These are phyloP conservation scores for Neonectria punicea DNA, from an alignment of 2,329 filamentous ascomycete genomes.

Conservation along the genomic window DNA sequence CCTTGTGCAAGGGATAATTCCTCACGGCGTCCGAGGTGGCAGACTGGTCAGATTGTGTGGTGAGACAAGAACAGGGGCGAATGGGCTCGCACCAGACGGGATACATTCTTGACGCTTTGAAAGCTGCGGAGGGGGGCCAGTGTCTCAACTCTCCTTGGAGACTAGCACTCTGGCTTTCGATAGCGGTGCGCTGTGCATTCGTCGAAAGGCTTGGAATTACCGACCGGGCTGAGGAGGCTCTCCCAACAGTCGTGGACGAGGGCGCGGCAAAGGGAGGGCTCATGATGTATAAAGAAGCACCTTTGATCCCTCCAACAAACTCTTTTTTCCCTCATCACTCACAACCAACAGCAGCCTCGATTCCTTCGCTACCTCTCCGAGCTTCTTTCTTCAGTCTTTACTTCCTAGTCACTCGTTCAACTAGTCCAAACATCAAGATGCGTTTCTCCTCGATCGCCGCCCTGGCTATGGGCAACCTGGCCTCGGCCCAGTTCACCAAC, in stretches of 20 bases:
- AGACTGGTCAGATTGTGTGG: constrained; percentile 14
- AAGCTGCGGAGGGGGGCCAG: constrained; percentile 24
- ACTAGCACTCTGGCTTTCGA: constrained; percentile 12
- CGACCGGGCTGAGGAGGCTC: constrained; percentile 5
- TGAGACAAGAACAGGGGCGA: constrained; percentile 41
- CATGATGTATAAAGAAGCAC: constrained; percentile 45
- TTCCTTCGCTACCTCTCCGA: constrained; percentile 44
- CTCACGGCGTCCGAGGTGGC: constrained; percentile 8
- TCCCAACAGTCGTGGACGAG: background rate
- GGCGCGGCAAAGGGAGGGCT: constrained; percentile 8
- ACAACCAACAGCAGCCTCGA: constrained; percentile 44
- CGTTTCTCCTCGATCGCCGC: constrained; percentile 45
- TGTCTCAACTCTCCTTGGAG: constrained; percentile 39
- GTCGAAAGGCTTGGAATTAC: constrained; percentile 20
- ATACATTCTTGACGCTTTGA: constrained; percentile 36
- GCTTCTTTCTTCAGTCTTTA: constrained; percentile 41
- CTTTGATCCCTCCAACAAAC: constrained; percentile 29
- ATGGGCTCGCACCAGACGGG: constrained; percentile 19
- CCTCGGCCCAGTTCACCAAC: constrained; percentile 36
- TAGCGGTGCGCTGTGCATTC: constrained; percentile 31
- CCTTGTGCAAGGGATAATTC: constrained; percentile 27
- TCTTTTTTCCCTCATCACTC: constrained; percentile 28
- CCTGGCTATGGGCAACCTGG: constrained; percentile 46
- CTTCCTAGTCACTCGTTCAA: constrained; percentile 40
- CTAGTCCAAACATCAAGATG: constrained; percentile 42